Evolutionary conservation across 2,329 filamentous ascomycete species (phyloP).

Genomic region (Amauroascus verrucosus): DNA sequence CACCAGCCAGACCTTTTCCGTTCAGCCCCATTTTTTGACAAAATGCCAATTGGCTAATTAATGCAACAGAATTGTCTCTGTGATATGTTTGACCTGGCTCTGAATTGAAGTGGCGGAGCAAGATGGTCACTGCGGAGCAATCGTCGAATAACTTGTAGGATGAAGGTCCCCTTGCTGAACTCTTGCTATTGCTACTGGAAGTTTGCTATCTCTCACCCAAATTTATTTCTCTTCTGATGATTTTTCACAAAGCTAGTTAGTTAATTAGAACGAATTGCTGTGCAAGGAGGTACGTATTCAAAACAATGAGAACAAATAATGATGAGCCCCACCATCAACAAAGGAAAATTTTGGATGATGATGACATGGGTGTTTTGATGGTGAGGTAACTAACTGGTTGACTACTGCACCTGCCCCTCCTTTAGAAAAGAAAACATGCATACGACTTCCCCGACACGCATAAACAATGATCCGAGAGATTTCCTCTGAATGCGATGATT

Average conservation of each 20-base stretch:
- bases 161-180: too few relatives aligned
- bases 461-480: not conserved
- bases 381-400: too few relatives aligned
- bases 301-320: not conserved
- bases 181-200: too few relatives aligned
- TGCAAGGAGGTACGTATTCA: too few relatives aligned
- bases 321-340: slow-evolving; percentile 10
- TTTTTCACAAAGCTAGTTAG: too few relatives aligned
- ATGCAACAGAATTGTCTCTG: not conserved
- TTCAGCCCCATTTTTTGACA: not conserved
- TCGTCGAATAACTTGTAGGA: too few relatives aligned
- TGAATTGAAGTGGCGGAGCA: not conserved
- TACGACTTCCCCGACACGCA: not conserved
- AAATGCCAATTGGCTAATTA: not conserved
- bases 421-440: not conserved
- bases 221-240: too few relatives aligned
- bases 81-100: not conserved
- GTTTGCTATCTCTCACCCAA: too few relatives aligned
- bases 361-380: slow-evolving; percentile 6
- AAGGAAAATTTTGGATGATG: slow-evolving; percentile 6
- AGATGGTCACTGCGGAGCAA: not conserved
- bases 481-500: too few relatives aligned
- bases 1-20: slow-evolving; percentile 2
- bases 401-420: too few relatives aligned
- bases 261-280: too few relatives aligned